These are phyloP conservation scores for Magnolia kwangsiensis DNA, from an alignment of 164 flowering plant genomes.

Conservation along the genomic window DNA sequence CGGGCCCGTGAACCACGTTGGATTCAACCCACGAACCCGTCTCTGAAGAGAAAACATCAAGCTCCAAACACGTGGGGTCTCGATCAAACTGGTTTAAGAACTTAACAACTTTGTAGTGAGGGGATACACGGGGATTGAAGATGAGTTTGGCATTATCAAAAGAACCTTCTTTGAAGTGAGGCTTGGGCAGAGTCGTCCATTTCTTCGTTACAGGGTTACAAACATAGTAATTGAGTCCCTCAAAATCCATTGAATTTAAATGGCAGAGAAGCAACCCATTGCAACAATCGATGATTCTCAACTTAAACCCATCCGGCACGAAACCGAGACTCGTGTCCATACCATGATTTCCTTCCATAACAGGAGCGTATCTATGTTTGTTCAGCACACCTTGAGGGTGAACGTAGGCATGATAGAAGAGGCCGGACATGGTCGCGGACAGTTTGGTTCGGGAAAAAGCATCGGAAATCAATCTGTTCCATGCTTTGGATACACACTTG, in stretches of 20 bases:
- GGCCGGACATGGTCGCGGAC: not conserved
- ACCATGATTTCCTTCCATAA: not conserved
- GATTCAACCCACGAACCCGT: not conserved
- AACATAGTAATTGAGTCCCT: not conserved
- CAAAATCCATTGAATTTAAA: not conserved
- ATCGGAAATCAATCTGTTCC: not conserved
- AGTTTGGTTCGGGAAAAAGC: not conserved
- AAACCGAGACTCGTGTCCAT: not conserved
- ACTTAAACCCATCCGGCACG: not conserved
- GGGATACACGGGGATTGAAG: not conserved
- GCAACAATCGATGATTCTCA: slow-evolving; percentile 3
- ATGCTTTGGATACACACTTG: slow-evolving; percentile 2
- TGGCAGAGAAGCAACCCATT: slow-evolving; percentile 1
- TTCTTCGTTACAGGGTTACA: slow-evolving; percentile 2
- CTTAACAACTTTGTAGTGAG: slow-evolving; percentile 2
- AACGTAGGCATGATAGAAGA: not conserved
- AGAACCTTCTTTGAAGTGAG: not conserved
- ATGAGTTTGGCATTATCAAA: not conserved
- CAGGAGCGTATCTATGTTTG: not conserved
- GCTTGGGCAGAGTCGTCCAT: not conserved
- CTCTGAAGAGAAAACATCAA: slow-evolving; percentile 1
- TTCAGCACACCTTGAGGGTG: not conserved
- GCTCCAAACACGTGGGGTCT: not conserved
- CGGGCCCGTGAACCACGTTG: not conserved
- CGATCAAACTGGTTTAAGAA: not conserved